Evolutionary conservation across 1,284 basidiomycete species (phyloP).

Genomic region (Austroboletus niveus): DNA sequence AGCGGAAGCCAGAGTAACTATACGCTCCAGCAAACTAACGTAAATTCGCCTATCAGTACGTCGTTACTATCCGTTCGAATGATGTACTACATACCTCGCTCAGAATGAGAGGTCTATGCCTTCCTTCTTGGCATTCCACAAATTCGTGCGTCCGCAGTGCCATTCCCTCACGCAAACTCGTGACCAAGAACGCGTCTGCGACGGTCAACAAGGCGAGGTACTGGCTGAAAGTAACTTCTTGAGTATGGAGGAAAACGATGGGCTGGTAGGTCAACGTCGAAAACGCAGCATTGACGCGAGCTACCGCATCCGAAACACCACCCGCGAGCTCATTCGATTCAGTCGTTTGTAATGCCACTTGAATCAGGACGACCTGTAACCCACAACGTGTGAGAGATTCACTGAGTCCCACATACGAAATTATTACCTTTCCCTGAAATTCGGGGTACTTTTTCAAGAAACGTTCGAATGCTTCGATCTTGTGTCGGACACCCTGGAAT

Average conservation of each 20-base stretch:
- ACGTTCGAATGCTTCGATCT: conserved; percentile 80
- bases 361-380: conserved; percentile 72
- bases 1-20: conserved; percentile 80
- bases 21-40: conserved; percentile 82
- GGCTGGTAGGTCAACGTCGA: conserved; percentile 85
- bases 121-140: conserved; percentile 77
- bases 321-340: conserved; percentile 61
- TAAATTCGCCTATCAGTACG: conserved; percentile 1
- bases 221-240: conserved; percentile 84
- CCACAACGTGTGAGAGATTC: neutral
- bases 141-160: conserved; percentile 77
- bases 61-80: neutral
- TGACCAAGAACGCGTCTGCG: conserved; percentile 86
- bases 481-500: conserved; percentile 70
- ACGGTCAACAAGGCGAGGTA: conserved; percentile 81
- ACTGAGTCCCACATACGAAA: neutral
- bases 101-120: conserved; percentile 70
- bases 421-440: conserved; percentile 66
- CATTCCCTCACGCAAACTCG: conserved; percentile 86
- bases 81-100: conserved; percentile 53
- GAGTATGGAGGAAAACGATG: conserved; percentile 83
- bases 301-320: too few species aligned
- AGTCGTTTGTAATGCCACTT: conserved; percentile 72
- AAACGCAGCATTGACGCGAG: conserved; percentile 78
- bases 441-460: conserved; percentile 80